Evolutionary conservation across 2,329 filamentous ascomycete genomes (phyloP).

Genomic region (Ascochyta lentis): DNA sequence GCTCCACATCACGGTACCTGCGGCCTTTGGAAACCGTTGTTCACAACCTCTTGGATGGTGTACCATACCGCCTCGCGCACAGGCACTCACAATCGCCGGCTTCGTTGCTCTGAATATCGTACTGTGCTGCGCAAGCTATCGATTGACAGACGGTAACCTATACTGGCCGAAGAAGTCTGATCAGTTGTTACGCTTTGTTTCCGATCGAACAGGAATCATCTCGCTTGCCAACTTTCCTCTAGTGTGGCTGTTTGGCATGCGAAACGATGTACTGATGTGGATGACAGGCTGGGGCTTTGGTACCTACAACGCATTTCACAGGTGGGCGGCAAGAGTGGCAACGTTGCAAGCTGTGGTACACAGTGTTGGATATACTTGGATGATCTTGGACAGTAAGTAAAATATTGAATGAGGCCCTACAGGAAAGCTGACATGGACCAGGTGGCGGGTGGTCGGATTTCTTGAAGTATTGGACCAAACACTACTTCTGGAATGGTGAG

Average conservation of each 20-base stretch:
- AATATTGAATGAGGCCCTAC: neutral
- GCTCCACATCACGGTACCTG: conserved; percentile 52
- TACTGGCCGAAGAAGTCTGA: conserved; percentile 47
- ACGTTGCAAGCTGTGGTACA: conserved; percentile 69
- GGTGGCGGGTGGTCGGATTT: conserved; percentile 50
- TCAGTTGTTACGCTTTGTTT: conserved; percentile 62
- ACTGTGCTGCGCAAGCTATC: conserved; percentile 55
- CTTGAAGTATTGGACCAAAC: conserved; percentile 47
- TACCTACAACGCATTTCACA: conserved; percentile 72
- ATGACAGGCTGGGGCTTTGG: conserved; percentile 72
- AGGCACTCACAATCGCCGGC: conserved; percentile 52
- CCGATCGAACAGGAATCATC: conserved; percentile 69
- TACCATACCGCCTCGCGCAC: conserved; percentile 57
- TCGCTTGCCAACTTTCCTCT: conserved; percentile 69
- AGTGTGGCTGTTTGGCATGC: conserved; percentile 70
- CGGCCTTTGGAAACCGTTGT: conserved; percentile 52
- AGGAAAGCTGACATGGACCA: conserved; percentile 1
- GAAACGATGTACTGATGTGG: conserved; percentile 72
- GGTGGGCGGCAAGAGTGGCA: conserved; percentile 68
- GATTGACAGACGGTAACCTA: conserved; percentile 55
- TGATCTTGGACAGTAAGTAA: conserved; percentile 46
- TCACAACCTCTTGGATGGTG: conserved; percentile 52
- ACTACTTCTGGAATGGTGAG: conserved; percentile 61
- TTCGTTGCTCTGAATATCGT: conserved; percentile 56
- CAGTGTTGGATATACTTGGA: conserved; percentile 64